These are phyloP conservation scores for Rhododendron molle DNA, from an alignment of 148 eudicot species.

Conservation along the genomic window DNA sequence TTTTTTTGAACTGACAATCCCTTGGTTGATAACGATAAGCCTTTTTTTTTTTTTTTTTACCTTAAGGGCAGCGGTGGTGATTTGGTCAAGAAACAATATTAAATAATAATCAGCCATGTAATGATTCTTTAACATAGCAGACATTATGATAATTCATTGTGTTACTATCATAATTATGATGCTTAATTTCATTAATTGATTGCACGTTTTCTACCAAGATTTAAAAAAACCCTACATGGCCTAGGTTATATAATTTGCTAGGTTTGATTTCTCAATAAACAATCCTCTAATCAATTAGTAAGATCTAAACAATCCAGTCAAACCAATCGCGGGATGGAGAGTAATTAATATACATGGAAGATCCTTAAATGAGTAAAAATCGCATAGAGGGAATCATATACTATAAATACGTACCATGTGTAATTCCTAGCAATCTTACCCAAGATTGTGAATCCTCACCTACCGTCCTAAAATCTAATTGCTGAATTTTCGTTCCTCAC, in stretches of 20 bases:
- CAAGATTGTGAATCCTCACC: too few species aligned
- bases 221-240: not conserved
- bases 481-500: not conserved
- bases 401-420: not conserved
- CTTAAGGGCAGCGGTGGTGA: not conserved
- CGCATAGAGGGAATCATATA: not conserved
- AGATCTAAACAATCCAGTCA: not conserved
- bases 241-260: not conserved
- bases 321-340: not conserved
- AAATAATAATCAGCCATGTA: not conserved
- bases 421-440: not conserved
- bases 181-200: not conserved
- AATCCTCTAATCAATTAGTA: not conserved
- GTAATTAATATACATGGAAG: not conserved
- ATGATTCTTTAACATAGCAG: not conserved
- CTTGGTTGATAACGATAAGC: too few species aligned
- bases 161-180: not conserved
- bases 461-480: not conserved
- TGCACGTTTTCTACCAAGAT: not conserved
- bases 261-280: not conserved
- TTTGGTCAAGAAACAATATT: conserved; percentile 8
- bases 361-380: too few species aligned
- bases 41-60: too few species aligned
- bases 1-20: too few species aligned
- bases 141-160: not conserved